phyloP scores from a whole-genome alignment of 139 green algal species.

The Picochlorum sp. region DNA sequence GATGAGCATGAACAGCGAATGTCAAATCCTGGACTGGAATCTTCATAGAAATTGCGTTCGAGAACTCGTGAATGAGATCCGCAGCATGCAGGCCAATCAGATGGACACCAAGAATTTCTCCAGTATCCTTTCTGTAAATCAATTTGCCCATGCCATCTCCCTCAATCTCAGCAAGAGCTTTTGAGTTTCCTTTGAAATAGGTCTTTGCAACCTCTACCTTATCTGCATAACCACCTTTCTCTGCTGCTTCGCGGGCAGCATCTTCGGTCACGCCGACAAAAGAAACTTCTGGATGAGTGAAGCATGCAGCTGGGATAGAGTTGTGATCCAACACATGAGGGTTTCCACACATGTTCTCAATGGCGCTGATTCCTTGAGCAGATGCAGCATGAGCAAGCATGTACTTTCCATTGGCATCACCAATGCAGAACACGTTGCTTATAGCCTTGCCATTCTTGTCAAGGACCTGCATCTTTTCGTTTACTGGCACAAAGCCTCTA shows the following conservation, averaged over 20 bases:
- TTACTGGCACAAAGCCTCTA: slow-evolving; percentile 89
- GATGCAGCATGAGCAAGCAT: slow-evolving; percentile 83
- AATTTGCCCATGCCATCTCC: slow-evolving; percentile 96
- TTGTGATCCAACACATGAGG: slow-evolving; percentile 89
- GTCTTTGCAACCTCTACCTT: slow-evolving; percentile 88
- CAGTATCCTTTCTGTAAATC: slow-evolving; percentile 90
- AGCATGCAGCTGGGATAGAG: slow-evolving; percentile 92
- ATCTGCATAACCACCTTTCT: slow-evolving; percentile 75
- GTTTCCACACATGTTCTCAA: slow-evolving; percentile 91
- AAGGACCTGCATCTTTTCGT: slow-evolving; percentile 87
- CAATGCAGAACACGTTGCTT: slow-evolving; percentile 93
- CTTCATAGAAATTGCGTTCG: slow-evolving; percentile 86
- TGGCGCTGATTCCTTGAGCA: slow-evolving; percentile 84
- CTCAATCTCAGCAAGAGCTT: slow-evolving; percentile 96
- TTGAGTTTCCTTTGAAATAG: slow-evolving; percentile 98
- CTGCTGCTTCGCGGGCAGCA: slow-evolving; percentile 74
- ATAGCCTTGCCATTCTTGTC: slow-evolving; percentile 58
- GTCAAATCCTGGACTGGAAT: slow-evolving; percentile 92
- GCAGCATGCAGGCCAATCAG: slow-evolving; percentile 94
- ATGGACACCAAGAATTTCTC: slow-evolving; percentile 94
- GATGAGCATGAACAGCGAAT: slow-evolving; percentile 97
- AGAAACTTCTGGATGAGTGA: slow-evolving; percentile 96
- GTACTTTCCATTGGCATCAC: slow-evolving; percentile 95
- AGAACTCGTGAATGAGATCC: slow-evolving; percentile 98
- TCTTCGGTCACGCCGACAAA: slow-evolving; percentile 97